Conservation (phyloP, 257 asterid species). For the Nyctanthes arbortristis region DNA sequence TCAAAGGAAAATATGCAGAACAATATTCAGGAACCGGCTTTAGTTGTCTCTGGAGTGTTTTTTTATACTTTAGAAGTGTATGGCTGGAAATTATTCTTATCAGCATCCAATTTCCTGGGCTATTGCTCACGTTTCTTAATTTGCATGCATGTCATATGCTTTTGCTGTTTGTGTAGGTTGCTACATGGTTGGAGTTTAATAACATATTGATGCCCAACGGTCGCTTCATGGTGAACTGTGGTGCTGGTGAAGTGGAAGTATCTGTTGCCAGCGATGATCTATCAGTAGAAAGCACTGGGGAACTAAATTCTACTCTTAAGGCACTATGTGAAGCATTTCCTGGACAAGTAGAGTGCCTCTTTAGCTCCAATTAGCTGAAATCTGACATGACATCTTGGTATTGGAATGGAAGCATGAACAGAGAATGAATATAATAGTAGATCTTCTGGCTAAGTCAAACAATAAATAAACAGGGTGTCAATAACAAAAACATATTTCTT, state of each 20-base stretch:
- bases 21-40: not conserved
- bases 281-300: conserved; percentile 32
- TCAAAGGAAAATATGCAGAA: not conserved
- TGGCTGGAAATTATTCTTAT: not conserved
- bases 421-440: not conserved
- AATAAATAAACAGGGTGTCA: not conserved
- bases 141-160: conserved; percentile 13
- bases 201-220: conserved; percentile 68
- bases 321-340: conserved; percentile 73
- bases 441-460: not conserved
- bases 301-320: conserved; percentile 56
- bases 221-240: conserved; percentile 86
- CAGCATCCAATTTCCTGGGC: not conserved
- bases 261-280: conserved; percentile 20
- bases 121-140: not conserved
- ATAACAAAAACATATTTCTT: not conserved
- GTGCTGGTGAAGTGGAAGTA: conserved; percentile 40
- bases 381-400: not conserved
- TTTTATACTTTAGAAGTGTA: not conserved
- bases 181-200: conserved; percentile 61
- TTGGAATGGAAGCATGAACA: not conserved
- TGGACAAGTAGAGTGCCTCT: conserved; percentile 47
- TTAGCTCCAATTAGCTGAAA: not conserved
- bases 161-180: conserved; percentile 39
- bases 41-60: not conserved